These are phyloP conservation scores for Stentor coeruleus DNA, from an alignment of 73 alveolate genomes.

Conservation along the genomic window DNA sequence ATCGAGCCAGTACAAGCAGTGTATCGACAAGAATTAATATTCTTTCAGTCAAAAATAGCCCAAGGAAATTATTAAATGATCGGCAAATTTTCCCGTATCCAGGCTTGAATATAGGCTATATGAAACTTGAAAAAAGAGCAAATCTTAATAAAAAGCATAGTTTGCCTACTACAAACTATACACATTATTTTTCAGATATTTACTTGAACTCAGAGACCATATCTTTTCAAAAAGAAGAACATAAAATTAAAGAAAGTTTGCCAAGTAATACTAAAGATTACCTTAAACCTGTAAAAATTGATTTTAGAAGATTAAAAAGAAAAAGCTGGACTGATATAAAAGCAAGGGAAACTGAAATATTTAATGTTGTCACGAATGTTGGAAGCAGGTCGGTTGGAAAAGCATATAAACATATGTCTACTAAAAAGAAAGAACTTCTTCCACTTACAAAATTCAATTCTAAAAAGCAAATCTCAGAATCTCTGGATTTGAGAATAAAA, in stretches of 20 bases:
- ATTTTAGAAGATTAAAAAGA: neutral
- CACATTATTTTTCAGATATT: neutral
- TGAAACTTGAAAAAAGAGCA: neutral
- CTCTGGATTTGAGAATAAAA: neutral
- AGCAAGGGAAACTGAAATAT: neutral
- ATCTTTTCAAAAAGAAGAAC: neutral
- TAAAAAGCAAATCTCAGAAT: neutral
- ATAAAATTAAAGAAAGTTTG: neutral
- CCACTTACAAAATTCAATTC: neutral
- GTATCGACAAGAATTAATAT: too few relatives aligned
- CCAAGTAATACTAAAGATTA: neutral
- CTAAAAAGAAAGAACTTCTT: neutral
- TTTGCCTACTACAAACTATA: neutral
- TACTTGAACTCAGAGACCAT: conserved; percentile 1
- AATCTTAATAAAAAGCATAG: too few relatives aligned
- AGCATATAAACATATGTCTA: neutral
- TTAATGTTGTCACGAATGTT: too few relatives aligned
- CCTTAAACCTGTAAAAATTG: neutral
- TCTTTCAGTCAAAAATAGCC: too few relatives aligned
- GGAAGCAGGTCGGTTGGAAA: neutral
- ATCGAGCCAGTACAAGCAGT: too few relatives aligned
- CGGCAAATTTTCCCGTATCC: neutral
- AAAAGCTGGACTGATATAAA: neutral
- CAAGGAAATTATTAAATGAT: too few relatives aligned
- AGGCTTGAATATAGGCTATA: neutral